Evolutionary conservation across 257 asterid species (phyloP), one percentile per base, ranked within the genome.

Genomic region (Dorcoceras hygrometricum): DNA sequence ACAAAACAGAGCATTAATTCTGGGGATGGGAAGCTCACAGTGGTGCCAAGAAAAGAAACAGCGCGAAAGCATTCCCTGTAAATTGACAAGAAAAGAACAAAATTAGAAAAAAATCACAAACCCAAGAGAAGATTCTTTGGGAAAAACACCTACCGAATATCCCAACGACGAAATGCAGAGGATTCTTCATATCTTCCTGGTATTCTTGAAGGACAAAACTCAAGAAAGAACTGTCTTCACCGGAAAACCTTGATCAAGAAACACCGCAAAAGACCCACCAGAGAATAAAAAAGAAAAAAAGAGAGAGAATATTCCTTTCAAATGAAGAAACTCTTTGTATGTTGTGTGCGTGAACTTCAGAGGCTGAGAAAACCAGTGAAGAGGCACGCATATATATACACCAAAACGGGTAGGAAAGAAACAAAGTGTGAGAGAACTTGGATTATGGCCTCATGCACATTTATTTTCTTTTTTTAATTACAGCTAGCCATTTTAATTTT

Each of bases 11-110:
- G 19, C 3, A 63, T 23, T 8, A 7, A 8, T 31, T 71, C 3
- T 23, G 24, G 64, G 11, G 25, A 60, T 14, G 6, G 46, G 50
- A 29, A 36, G 65, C 95, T 87, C 76, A 92, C 98, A 86, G 4
- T 62, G 98, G 98, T 36, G 96, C 87, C 80, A 87, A 70, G 89
- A 84, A 92, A 20, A 89, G 93, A 75, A 89, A 89, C 79, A 92
- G 72, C 34, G 96, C 98, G 69, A 72, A 78, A 27, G 80, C 87
- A 78, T 89, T 92, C 62, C 97, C 96, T 89, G 88, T 22, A 39
- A 22, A 24, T 66, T 20, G 22, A 32, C 65, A 55, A 23, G 31
- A 11, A 20, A 57, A 16, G 24, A 12, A 43, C 19, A 12, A 51
- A 32, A 18, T 26, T 10, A 62, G 48, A 62, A 25, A 27, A 50